Percentiles rank a stretch among this genome's conserved stretches.
Conservation (phyloP, 1,284 basidiomycete genomes). For the Tilletia setariae region DNA sequence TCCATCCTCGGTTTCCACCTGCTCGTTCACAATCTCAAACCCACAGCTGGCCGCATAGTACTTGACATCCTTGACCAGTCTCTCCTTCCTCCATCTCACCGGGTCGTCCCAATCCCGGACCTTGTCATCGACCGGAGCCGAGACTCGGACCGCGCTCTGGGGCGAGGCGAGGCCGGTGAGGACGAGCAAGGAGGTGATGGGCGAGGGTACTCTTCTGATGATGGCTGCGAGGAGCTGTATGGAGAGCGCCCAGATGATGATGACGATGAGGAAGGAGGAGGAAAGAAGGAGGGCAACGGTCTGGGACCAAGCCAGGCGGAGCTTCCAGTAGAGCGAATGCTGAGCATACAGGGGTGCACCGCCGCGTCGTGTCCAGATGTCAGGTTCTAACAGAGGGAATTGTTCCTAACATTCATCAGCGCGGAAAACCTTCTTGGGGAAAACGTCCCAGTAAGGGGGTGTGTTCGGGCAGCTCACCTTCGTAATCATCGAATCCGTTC, state of each 20-base stretch:
- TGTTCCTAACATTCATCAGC: too few relatives aligned
- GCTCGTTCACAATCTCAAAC: slow-evolving; percentile 63
- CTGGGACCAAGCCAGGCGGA: slow-evolving; percentile 57
- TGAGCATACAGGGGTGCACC: slow-evolving; percentile 37
- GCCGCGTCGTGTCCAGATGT: slow-evolving; percentile 38
- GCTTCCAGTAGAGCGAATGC: slow-evolving; percentile 37
- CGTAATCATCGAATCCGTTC: slow-evolving; percentile 36
- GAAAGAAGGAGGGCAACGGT: slow-evolving; percentile 59
- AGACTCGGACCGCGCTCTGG: not conserved
- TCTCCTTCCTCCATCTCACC: slow-evolving; percentile 57
- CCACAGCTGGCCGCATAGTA: slow-evolving; percentile 63
- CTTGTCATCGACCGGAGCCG: slow-evolving; percentile 20
- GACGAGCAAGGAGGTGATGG: not conserved
- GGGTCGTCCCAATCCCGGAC: slow-evolving; percentile 60
- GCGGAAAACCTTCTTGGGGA: too few relatives aligned
- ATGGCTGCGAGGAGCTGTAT: slow-evolving; percentile 34
- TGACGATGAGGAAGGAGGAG: slow-evolving; percentile 59
- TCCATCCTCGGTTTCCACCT: slow-evolving; percentile 64
- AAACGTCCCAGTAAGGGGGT: slow-evolving; percentile 2
- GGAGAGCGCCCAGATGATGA: slow-evolving; percentile 56
- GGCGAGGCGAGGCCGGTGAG: slow-evolving; percentile 3
- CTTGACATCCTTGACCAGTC: slow-evolving; percentile 61
- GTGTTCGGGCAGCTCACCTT: slow-evolving; percentile 10
- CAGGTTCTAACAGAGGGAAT: not conserved
- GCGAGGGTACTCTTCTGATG: slow-evolving; percentile 18